phyloP scores from a whole-genome alignment of 345 rosid species.

The Ricinus communis region DNA sequence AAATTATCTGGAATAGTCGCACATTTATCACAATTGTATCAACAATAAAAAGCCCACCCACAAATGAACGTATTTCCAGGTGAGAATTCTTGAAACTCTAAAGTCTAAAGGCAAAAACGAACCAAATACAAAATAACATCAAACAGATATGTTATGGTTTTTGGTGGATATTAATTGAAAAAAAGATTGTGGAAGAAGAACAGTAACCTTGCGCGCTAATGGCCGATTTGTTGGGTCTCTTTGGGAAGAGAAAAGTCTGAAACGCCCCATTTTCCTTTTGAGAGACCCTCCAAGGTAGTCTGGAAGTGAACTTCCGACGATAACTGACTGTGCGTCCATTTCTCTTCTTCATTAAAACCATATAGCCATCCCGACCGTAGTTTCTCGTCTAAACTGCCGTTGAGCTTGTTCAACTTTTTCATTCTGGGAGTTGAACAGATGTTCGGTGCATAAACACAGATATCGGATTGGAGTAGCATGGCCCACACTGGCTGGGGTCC shows the following conservation, averaged over 20 bases:
- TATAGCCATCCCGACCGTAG: no score
- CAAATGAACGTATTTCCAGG: not conserved
- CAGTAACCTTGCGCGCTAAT: constrained; percentile 35
- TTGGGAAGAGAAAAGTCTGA: constrained; percentile 20
- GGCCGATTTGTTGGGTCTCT: constrained; percentile 22
- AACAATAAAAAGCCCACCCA: not conserved
- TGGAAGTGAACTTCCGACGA: not conserved
- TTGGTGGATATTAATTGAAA: no score
- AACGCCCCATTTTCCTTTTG: constrained; percentile 10
- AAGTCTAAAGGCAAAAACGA: not conserved
- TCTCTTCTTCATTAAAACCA: constrained; percentile 1
- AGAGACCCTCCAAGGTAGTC: constrained; percentile 12
- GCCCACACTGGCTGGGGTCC: no score
- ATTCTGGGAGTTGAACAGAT: no score
- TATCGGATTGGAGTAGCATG: no score
- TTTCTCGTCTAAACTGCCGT: no score
- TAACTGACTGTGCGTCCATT: not conserved
- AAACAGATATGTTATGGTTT: no score
- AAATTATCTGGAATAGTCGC: constrained; percentile 30
- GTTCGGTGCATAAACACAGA: no score
- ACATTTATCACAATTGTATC: not conserved
- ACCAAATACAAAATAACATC: no score
- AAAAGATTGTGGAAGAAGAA: not conserved
- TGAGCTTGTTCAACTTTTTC: no score
- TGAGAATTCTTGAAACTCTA: no score